Base-by-base conservation (phyloP, 768 basidiomycete species). In the Podaxis rugospora region DNA sequence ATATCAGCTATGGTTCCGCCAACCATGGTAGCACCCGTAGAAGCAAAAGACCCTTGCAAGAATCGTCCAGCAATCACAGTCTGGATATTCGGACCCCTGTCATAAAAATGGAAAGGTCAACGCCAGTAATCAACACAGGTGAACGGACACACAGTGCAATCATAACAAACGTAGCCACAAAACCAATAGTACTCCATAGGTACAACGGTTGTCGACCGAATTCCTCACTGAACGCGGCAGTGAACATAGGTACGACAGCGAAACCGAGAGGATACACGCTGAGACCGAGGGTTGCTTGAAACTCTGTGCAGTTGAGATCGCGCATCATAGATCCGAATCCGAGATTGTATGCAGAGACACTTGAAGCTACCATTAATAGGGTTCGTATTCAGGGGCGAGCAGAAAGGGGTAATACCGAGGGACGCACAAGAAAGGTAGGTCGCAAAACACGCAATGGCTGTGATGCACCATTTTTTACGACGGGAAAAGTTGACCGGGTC, bases 1-100 rank as follows among this genome's bases (percentile, higher is more conserved):
- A 90, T 83, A 68, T 90, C 89, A 44, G 86, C 83, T 25, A 89
- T 80, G 1, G 85, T 87, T n/a, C 89, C 89, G 21, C 86, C 87
- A 18, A 90, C 89, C 79, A 90, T 86, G 0, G 86, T 87, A 0
- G 87, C 80, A 32, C 84, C 86, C 0, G 88, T 89, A 9, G 88
- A 88, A 5, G 84, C 87, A 67, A 85, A 86, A 0, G 80, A 80
- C 7, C 89, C 89, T 59, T 83, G 79, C 1, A 91, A 67, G 62
- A 89, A 82, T n/a, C 89, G 81, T 0, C 79, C 84, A 56, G 87
- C 59, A 40, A 88, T 79, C n/a, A 90, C 86, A 0, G 84, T 86
- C 57, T 84, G 80, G 21, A 90, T 73, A 72, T 84, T 80, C 54
- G 72, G 78, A 55, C 72, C 72, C 60, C 80, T 83, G 28, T 14